These are phyloP conservation scores for Phyllosticta ampelicida DNA, from an alignment of 2,329 filamentous ascomycete species.

Conservation along the genomic window DNA sequence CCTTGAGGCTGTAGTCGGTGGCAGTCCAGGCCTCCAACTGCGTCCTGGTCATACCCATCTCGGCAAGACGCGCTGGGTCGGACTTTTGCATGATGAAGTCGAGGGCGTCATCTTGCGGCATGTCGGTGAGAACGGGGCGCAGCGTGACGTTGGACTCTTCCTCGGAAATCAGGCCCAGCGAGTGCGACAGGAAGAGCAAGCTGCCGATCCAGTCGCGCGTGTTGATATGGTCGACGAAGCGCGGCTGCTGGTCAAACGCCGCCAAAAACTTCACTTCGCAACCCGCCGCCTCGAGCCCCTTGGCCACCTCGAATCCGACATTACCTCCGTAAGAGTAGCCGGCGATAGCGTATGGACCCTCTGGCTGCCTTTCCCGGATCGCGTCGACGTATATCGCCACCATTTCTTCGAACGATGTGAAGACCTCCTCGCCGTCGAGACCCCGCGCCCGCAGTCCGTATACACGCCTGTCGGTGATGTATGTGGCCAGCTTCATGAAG, in stretches of 20 bases:
- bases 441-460: constrained; percentile 38
- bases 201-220: constrained; percentile 30
- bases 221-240: constrained; percentile 35
- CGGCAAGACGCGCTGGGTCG: constrained; percentile 14
- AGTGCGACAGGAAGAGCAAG: constrained; percentile 32
- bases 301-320: constrained; percentile 41
- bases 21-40: constrained; percentile 26
- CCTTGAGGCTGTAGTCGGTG: constrained; percentile 28
- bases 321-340: constrained; percentile 43
- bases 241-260: constrained; percentile 38
- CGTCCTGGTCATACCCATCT: constrained; percentile 22
- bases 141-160: constrained; percentile 14
- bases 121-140: background rate
- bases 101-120: background rate
- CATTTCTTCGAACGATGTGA: constrained; percentile 30
- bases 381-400: constrained; percentile 31
- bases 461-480: constrained; percentile 34
- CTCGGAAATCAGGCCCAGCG: constrained; percentile 31
- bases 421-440: constrained; percentile 32
- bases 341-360: constrained; percentile 41
- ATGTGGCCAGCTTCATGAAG: constrained; percentile 27
- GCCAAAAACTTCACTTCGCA: constrained; percentile 18
- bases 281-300: constrained; percentile 31
- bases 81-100: constrained; percentile 7
- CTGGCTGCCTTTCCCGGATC: constrained; percentile 35